Evolutionary conservation across 805 yeast genomes (phyloP).

Genomic region (Cyberlindnera bimundalis): DNA sequence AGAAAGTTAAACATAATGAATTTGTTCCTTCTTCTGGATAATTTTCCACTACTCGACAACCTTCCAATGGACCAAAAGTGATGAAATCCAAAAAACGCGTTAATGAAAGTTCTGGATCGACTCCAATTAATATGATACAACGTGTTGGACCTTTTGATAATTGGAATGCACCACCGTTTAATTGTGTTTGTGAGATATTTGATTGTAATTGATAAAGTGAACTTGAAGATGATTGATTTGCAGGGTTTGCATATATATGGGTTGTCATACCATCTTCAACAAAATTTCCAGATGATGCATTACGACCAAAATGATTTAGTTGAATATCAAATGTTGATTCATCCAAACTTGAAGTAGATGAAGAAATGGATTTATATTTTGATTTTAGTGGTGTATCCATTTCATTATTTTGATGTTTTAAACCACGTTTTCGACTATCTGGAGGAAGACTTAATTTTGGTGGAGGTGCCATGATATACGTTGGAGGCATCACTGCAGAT

Average conservation of each 20-base stretch:
- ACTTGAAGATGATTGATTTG: conserved; percentile 11
- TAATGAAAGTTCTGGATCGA: conserved; percentile 19
- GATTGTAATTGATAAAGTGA: conserved; percentile 11
- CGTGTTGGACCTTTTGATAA: conserved; percentile 25
- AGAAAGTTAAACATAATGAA: conserved; percentile 22
- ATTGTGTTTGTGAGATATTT: conserved; percentile 8
- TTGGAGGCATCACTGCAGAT: conserved; percentile 1
- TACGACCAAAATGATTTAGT: conserved; percentile 5
- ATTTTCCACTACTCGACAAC: conserved; percentile 40
- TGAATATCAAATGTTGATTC: conserved; percentile 13
- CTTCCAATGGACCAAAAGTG: conserved; percentile 61
- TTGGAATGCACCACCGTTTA: conserved; percentile 10
- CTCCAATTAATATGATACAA: conserved; percentile 23
- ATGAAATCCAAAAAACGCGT: conserved; percentile 41
- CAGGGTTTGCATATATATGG: conserved; percentile 8
- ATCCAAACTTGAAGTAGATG: conserved; percentile 15
- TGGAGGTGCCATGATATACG: conserved; percentile 18
- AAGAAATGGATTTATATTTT: conserved; percentile 12
- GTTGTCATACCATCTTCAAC: conserved; percentile 7
- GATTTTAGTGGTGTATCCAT: conserved; percentile 10
- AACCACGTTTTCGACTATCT: conserved; percentile 15
- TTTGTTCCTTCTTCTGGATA: conserved; percentile 25
- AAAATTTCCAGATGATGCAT: conserved; percentile 6
- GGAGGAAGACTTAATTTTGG: conserved; percentile 23
- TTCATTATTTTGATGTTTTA: conserved; percentile 3